Evolutionary conservation across 352 stramenopile genomes (phyloP).

Genomic region (Phytophthora podocarpi): DNA sequence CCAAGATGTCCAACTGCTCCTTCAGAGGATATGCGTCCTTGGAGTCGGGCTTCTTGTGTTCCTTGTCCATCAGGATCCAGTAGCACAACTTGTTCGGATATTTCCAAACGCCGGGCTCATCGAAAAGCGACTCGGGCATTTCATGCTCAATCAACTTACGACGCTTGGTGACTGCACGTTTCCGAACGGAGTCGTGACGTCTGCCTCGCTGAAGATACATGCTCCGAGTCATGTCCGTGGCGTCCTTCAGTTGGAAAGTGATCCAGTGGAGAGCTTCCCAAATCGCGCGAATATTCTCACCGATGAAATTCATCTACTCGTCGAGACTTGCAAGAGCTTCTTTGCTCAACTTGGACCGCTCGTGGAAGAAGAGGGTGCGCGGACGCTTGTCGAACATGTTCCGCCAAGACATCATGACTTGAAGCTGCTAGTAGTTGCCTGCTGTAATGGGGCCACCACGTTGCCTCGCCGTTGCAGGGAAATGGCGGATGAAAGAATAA

Average conservation of each 20-base stretch:
- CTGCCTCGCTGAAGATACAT: background rate
- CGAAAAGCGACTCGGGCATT: too few species aligned
- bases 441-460: too few species aligned
- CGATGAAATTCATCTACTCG: too few species aligned
- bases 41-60: background rate
- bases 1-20: background rate
- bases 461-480: too few species aligned
- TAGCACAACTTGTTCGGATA: background rate
- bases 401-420: too few species aligned
- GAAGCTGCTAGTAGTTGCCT: too few species aligned
- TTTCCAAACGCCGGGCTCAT: background rate
- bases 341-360: background rate
- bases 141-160: too few species aligned
- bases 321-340: background rate
- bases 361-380: background rate
- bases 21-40: background rate
- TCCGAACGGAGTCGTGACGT: background rate
- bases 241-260: too few species aligned
- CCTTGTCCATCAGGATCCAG: background rate
- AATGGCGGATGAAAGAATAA: too few species aligned
- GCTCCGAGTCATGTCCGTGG: too few species aligned
- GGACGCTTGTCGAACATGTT: background rate
- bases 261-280: background rate
- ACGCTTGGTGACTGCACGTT: too few species aligned
- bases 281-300: too few species aligned